Percentiles rank a stretch among this genome's conserved stretches.
Conservation (phyloP, 2,329 filamentous ascomycete genomes). For the Colletotrichum melonis region DNA sequence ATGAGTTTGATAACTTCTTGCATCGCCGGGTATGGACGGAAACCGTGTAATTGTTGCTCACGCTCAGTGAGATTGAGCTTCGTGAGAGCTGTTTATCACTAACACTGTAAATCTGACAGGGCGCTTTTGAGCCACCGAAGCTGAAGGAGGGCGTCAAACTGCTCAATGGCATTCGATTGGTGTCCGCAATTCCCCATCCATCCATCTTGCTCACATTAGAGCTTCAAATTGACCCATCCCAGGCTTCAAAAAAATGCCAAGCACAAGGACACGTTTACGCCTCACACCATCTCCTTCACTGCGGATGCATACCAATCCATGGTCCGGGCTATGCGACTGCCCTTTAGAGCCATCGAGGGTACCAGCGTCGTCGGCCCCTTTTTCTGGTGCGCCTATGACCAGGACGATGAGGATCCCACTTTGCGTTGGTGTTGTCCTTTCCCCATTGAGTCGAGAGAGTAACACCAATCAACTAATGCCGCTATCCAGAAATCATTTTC, state of each 20-base stretch:
- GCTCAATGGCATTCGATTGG: slow-evolving; percentile 63
- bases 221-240: slow-evolving; percentile 12
- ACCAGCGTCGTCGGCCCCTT: slow-evolving; percentile 71
- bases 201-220: slow-evolving; percentile 10
- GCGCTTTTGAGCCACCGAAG: slow-evolving; percentile 62
- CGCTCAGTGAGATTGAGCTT: not conserved
- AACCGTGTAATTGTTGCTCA: not conserved
- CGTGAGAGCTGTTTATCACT: slow-evolving; percentile 11
- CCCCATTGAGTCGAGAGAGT: not conserved
- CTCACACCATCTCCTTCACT: slow-evolving; percentile 64
- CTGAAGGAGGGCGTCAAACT: slow-evolving; percentile 56
- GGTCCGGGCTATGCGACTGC: slow-evolving; percentile 65
- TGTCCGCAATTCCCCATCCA: slow-evolving; percentile 55
- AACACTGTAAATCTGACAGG: slow-evolving; percentile 49
- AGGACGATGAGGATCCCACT: slow-evolving; percentile 66
- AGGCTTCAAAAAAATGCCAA: slow-evolving; percentile 68
- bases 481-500: slow-evolving; percentile 65
- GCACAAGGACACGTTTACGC: slow-evolving; percentile 68
- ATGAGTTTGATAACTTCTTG: slow-evolving; percentile 70
- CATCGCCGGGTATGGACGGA: slow-evolving; percentile 55
- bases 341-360: slow-evolving; percentile 68
- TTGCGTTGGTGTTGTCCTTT: slow-evolving; percentile 57
- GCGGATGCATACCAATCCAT: slow-evolving; percentile 64
- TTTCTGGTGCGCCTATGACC: slow-evolving; percentile 70
- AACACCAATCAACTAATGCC: slow-evolving; percentile 8